Base-by-base conservation (phyloP, 352 stramenopile genomes). In the Globisporangium echinulatum region DNA sequence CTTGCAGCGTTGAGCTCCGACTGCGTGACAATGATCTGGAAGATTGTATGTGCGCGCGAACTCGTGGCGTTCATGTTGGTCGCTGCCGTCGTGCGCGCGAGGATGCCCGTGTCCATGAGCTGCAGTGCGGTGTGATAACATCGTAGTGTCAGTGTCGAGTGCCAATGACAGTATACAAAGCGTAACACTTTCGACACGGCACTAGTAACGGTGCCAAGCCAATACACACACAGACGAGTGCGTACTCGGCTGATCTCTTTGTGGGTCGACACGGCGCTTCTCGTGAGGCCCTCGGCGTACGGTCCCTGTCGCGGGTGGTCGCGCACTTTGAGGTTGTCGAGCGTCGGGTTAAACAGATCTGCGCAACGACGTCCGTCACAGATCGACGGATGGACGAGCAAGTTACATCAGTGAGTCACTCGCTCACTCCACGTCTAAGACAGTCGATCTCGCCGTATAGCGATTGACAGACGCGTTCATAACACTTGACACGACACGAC, bases 11-110 rank as follows among this genome's bases (percentile, higher is more conserved):
- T 90, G 25, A 87, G 43, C 52, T 90, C 75, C 3, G 77, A 89
- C 62, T 94, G 85, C 0, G 82, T 92, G 37, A 94, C 75, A 52
- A 91, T 83, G 50, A 94, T 91, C 61, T 92, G 81, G 48, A 92
- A 92, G 46, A 94, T 90, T 0, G 85, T 94, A 54, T 94, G 85
- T 1, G 82, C 85, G 13, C 85, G 70, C 10, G 85, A 94, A 55
- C 82, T 94, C 11, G 82, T 92, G 3, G 85, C 85, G 56, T 92
- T 94, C 85, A 94, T 94, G 57, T 92, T 92, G 33, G 86, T 94
- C 9, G 85, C 88, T 14, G 86, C 85, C 5, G 83, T 92, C 40
- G 86, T 96, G 56, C 86, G 68, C 15, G 84, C 83, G 13, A 92
- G 66, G 44, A 92, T 96, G 1, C 86, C 86, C 38, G 80, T 70